A percentile compares a stretch with the other conserved stretches of the same genome.
Evolutionary conservation across 495 filamentous ascomycete genomes (phyloP).

Genomic region (Penicillium chermesinum): DNA sequence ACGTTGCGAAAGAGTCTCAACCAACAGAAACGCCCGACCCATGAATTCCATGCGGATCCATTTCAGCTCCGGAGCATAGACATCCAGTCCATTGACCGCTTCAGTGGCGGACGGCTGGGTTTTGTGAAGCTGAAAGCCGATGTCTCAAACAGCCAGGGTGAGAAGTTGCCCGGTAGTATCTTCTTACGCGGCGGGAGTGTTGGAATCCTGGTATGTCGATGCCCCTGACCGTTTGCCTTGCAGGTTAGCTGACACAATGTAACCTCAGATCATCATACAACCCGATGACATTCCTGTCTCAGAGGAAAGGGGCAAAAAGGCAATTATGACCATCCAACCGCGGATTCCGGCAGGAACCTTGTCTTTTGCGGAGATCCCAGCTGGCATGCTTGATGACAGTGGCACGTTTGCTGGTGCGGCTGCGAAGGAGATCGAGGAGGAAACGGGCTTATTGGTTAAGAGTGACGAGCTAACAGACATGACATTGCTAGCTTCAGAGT

Average conservation of each 20-base stretch:
- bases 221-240: background rate
- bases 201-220: slow-evolving; percentile 61
- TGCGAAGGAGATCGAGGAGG: slow-evolving; percentile 78
- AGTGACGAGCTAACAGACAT: slow-evolving; percentile 62
- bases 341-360: slow-evolving; percentile 75
- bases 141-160: slow-evolving; percentile 57
- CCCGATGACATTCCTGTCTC: slow-evolving; percentile 54
- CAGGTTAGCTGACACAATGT: background rate
- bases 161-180: slow-evolving; percentile 67
- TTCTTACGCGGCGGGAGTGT: slow-evolving; percentile 81
- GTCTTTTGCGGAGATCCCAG: slow-evolving; percentile 73
- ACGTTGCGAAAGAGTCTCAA: slow-evolving; percentile 62
- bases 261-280: slow-evolving; percentile 55
- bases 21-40: slow-evolving; percentile 53
- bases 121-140: slow-evolving; percentile 72
- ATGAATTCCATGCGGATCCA: slow-evolving; percentile 67
- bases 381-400: slow-evolving; percentile 81
- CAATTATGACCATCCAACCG: slow-evolving; percentile 76
- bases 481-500: slow-evolving; percentile 54
- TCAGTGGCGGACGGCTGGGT: slow-evolving; percentile 58
- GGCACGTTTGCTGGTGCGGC: slow-evolving; percentile 73
- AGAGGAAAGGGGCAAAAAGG: slow-evolving; percentile 53
- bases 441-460: slow-evolving; percentile 61
- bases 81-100: slow-evolving; percentile 71
- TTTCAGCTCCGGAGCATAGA: slow-evolving; percentile 66